Base-by-base conservation (phyloP, 164 flowering plant species). In the Macadamia integrifolia region DNA sequence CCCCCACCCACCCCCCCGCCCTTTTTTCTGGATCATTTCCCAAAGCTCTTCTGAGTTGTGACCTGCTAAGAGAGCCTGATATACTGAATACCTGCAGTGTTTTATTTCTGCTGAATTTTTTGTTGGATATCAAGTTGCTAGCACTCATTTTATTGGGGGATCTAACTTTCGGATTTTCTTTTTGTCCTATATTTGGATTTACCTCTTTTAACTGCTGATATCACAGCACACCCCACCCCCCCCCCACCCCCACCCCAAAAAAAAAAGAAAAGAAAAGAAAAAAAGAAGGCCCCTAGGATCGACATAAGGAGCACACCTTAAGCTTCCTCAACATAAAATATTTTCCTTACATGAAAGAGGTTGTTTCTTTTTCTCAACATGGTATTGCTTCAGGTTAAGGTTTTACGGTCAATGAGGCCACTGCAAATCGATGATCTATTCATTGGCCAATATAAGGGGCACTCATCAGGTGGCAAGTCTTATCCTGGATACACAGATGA, bases 391-490 rank as follows among this genome's bases (percentile, higher is more conserved):
- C 83, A 92, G 96, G 97, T 92, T 1, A 92, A 92, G 75, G 91
- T 92, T 73, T 68, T 92, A 30, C 75, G 92, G 67, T 86, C 94
- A 65, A 90, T 90, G 85, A 81, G 75, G 75, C 80, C 79, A n/a
- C 67, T 92, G 67, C 80, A 71, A 60, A 82, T 84, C 42, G 84
- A 82, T 69, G 87, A 92, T 75, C 85, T 90, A 35, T 62, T 84
- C 17, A 68, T 84, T 13, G 98, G 98, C n/a, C 95, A 88, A 62
- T 92, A 88, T 35, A 87, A 84, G 77, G 85, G 92, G 66, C 87
- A 86, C 60, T 84, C 68, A 64, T 81, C 76, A 69, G 88, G 90
- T 9, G 82, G 82, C 5, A 79, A 73, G 73, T 66, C 78, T 17
- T 80, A 83, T 76, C 85, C 82, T 43, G 88, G 80, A 32, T 90